Base-by-base conservation (phyloP, 345 rosid genomes). In the Cardamine chenopodiifolia region DNA sequence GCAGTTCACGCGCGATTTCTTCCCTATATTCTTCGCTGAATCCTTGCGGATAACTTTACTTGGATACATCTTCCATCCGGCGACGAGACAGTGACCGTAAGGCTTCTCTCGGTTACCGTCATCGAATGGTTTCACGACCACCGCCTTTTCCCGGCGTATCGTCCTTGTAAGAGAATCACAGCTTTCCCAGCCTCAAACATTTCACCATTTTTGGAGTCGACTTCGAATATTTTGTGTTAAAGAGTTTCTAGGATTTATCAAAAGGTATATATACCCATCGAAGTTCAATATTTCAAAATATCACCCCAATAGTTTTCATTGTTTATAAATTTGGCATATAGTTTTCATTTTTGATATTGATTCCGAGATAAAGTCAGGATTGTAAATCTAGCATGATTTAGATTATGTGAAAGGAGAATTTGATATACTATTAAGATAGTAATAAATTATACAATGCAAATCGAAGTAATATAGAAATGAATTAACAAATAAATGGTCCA, bases 401-500 rank as follows among this genome's bases (percentile, higher is more conserved):
- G 22, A 29, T 15, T 42, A 8, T 18, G 26, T 31, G 22, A 8
- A 4, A 29, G 2, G 11, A 25, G 6, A 56, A 3, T n/a, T 8
- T 7, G 34, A n/a, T 28, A 17, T 55, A 28, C 28, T 47, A 59
- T 23, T 34, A 61, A 71, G 18, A 71, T 18, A 5, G 13, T 15
- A 31, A 63, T 15, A 31, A 63, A 63, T 8, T 2, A 32, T 19
- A 29, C 6, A 62, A 42, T 22, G 17, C 15, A 44, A 55, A 44
- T 2, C 25, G 45, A 66, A 23, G 17, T 57, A 14, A 37, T 18
- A 56, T 11, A n/a, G 4, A 28, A 40, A 0, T 5, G 19, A 66
- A 74, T 64, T 12, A 54, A 74, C 53, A 66, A 66, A 55, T 45
- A 45, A 25, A 25, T 25, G 26, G 26, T 25, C 2, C 48, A 73